Base-by-base conservation (phyloP, 768 basidiomycete genomes). In the Chalciporus sphaerocephalus region DNA sequence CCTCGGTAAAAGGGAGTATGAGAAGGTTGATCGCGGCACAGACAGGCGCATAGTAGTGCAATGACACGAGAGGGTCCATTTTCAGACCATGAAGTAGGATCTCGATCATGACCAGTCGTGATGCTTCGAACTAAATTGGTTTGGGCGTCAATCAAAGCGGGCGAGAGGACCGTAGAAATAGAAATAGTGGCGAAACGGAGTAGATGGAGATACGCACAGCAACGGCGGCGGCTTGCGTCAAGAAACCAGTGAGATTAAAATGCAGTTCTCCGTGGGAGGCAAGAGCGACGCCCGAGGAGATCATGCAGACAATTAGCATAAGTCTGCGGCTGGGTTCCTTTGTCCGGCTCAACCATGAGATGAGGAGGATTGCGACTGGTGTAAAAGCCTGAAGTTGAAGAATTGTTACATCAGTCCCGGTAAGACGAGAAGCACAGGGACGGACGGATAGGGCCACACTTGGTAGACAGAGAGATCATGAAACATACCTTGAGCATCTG, bases 31-130 rank as follows among this genome's bases (percentile, higher is more conserved):
- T 88, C 49, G 73, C 64, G 0, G 95, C 92, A 65, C 95, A 98
- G 41, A 97, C 90, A 12, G 93, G 93, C 9, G 94, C 93, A 61
- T 93, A 96, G 72, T 95, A 97, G 72, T 98, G 90, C 41, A 98
- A 68, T 6, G 93, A 96, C 17, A 92, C 89, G 6, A 97, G 79
- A 0, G 95, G 95, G 60, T 96, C 92, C 94, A 98, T 97, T 71
- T 96, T 96, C 59, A 96, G 71, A 28, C 93, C 93, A 60, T 96
- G 92, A 0, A 98, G 74, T 32, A 98, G 81, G 42, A 94, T 81
- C 64, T 98, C 89, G 50, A 98, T 97, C 82, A 96, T 92, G 18
- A 98, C 92, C 11, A 98, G 79, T 32, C 95, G 87, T 16, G 88
- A 87, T 1, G 92, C 87, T 68, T 99, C 95, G 61, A 97, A 97